phyloP scores from a whole-genome alignment of 1,139 yeast species.

The Yamadazyma dendronema region DNA sequence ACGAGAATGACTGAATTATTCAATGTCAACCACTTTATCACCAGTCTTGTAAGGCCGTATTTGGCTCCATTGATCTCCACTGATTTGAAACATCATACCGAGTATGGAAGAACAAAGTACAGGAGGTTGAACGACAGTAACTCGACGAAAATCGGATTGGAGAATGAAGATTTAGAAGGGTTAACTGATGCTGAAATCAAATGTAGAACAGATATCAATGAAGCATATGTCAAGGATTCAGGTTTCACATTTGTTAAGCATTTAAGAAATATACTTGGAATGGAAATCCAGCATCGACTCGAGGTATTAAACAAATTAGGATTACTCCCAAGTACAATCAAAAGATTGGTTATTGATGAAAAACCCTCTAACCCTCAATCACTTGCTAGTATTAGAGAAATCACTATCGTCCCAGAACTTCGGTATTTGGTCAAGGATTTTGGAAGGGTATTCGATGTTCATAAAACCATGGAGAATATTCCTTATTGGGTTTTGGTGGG shows the following conservation, averaged over 20 bases:
- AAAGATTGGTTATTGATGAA: conserved; percentile 83
- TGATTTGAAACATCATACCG: conserved; percentile 65
- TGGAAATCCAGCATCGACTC: conserved; percentile 81
- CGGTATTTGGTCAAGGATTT: conserved; percentile 66
- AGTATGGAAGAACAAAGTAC: conserved; percentile 36
- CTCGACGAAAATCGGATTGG: conserved; percentile 1
- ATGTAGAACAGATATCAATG: conserved; percentile 13
- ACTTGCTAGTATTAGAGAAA: conserved; percentile 58
- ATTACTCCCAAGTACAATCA: conserved; percentile 64
- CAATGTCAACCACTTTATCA: conserved; percentile 89
- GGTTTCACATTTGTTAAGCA: conserved; percentile 34
- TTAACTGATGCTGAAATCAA: conserved; percentile 15
- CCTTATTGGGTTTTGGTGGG: conserved; percentile 92
- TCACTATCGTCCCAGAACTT: conserved; percentile 87
- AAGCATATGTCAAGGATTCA: conserved; percentile 29
- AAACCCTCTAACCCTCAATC: conserved; percentile 67
- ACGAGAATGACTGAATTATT: conserved; percentile 86
- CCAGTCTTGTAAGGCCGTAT: conserved; percentile 89
- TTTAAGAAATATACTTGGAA: conserved; percentile 37
- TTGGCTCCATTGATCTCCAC: conserved; percentile 84
- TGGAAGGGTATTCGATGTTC: conserved; percentile 73
- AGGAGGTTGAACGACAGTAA: conserved; percentile 1
- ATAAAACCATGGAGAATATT: conserved; percentile 65
- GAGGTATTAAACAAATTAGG: conserved; percentile 80
- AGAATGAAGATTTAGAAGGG: conserved; percentile 8